phyloP scores from a whole-genome alignment of 306 rosid species.

The Vigna nakashimae region DNA sequence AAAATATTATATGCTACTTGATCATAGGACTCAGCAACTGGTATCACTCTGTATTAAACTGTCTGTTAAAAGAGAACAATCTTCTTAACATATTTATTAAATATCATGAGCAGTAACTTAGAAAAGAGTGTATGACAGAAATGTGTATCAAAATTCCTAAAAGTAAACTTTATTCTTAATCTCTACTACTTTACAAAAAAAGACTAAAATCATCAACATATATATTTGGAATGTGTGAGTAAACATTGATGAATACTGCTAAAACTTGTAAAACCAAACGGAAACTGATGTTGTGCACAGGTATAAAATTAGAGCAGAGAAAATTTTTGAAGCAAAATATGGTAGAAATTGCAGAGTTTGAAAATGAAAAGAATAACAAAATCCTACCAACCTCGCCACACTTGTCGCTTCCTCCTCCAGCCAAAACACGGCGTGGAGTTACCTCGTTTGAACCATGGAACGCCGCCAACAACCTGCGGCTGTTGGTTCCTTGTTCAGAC shows the following conservation, averaged over 20 bases:
- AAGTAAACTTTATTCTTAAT: no score
- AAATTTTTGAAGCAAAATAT: background rate
- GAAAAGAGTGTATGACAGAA: no score
- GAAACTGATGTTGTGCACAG: background rate
- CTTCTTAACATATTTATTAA: background rate
- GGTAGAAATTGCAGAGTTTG: background rate
- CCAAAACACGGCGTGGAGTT: slow-evolving; percentile 62
- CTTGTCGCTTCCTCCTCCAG: slow-evolving; percentile 56
- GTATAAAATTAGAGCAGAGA: background rate
- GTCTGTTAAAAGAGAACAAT: background rate
- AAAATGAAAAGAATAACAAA: background rate
- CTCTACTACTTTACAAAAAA: no score
- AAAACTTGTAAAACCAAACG: no score
- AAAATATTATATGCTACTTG: background rate
- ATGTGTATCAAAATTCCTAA: no score
- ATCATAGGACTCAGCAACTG: background rate
- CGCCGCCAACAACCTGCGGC: slow-evolving; percentile 54
- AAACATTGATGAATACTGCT: no score
- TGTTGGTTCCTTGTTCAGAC: background rate
- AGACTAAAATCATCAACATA: no score
- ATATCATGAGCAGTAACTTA: no score
- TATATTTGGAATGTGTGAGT: no score
- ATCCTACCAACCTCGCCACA: slow-evolving; percentile 46
- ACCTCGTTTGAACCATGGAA: background rate
- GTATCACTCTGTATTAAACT: background rate